phyloP scores from a whole-genome alignment of 2,329 filamentous ascomycete genomes.

The Phaeophleospora eucalypticola region DNA sequence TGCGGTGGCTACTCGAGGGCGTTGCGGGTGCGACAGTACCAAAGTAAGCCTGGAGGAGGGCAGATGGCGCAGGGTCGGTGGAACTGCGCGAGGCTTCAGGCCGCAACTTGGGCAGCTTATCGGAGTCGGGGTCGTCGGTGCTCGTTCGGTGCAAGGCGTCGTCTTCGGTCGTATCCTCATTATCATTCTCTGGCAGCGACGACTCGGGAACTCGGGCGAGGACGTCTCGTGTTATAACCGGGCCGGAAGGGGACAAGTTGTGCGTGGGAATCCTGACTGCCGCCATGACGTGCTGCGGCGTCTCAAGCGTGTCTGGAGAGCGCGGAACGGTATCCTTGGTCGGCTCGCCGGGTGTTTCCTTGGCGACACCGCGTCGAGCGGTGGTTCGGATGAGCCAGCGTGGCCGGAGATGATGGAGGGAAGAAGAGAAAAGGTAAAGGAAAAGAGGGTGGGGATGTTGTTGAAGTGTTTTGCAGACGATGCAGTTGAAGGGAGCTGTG shows the following conservation, averaged over 20 bases:
- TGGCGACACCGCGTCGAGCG: constrained; percentile 3
- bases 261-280: constrained; percentile 1
- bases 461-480: too few species aligned
- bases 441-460: background rate
- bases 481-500: too few species aligned
- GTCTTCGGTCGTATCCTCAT: background rate
- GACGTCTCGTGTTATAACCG: background rate
- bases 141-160: constrained; percentile 3
- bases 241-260: background rate
- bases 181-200: background rate
- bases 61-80: constrained; percentile 36
- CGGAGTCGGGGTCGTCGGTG: background rate
- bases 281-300: constrained; percentile 1
- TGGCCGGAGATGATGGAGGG: background rate
- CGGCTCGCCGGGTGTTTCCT: background rate
- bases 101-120: constrained; percentile 20
- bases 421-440: background rate
- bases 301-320: background rate
- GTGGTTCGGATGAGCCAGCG: background rate
- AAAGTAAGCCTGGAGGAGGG: constrained; percentile 28
- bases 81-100: constrained; percentile 27
- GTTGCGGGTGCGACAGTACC: constrained; percentile 24
- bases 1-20: constrained; percentile 35
- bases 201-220: background rate
- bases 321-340: too few species aligned